Percentiles rank a stretch among this genome's conserved stretches.
phyloP scores from a whole-genome alignment of 2,329 filamentous ascomycete genomes.

The Lasiodiplodia sp. region DNA sequence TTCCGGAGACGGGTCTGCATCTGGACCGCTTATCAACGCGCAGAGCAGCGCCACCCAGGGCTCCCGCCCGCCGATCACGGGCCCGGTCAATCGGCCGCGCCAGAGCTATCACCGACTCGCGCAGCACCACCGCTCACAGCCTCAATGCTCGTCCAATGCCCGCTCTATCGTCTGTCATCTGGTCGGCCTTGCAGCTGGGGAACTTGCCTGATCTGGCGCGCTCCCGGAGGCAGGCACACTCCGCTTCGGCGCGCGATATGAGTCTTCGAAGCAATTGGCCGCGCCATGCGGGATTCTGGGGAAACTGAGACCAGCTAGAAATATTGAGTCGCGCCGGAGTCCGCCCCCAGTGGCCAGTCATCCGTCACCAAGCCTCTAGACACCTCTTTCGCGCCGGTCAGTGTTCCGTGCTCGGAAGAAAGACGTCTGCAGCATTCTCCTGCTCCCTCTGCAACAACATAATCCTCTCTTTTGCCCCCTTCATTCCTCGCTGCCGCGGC shows the following conservation, averaged over 20 bases:
- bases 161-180: slow-evolving; percentile 7
- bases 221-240: not conserved
- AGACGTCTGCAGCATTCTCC: not conserved
- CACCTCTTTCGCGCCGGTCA: not conserved
- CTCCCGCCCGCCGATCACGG: slow-evolving; percentile 13
- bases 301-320: slow-evolving; percentile 17
- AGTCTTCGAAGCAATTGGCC: not conserved
- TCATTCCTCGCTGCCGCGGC: not conserved
- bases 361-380: not conserved
- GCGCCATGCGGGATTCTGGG: not conserved
- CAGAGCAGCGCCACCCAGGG: not conserved
- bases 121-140: not conserved
- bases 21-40: slow-evolving; percentile 22
- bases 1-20: not conserved
- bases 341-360: slow-evolving; percentile 5
- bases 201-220: not conserved
- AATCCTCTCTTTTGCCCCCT: not conserved
- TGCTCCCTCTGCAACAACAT: not conserved
- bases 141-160: not conserved
- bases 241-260: slow-evolving; percentile 2
- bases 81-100: slow-evolving; percentile 21
- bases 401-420: not conserved
- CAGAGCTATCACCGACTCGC: slow-evolving; percentile 21
- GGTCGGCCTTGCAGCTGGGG: not conserved
- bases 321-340: slow-evolving; percentile 9